Base-by-base conservation (phyloP, 1,139 yeast species). In the Pichia kudriavzevii region DNA sequence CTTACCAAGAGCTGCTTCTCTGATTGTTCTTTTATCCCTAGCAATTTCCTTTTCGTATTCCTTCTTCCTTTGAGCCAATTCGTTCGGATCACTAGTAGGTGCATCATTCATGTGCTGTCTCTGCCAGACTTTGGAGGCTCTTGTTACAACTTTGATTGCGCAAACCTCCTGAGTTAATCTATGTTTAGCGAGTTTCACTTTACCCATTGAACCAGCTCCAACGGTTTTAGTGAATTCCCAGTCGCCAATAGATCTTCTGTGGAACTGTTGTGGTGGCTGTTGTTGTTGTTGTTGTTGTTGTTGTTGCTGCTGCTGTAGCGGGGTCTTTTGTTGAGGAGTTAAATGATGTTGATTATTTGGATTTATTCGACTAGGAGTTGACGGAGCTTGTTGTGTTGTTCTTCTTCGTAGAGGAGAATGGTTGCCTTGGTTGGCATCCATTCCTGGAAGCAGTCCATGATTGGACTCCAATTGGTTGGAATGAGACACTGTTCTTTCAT, bases 161-260 rank as follows among this genome's bases (percentile, higher is more conserved):
- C 95, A 87, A 19, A 82, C 67, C 54, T 87, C 95, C 36, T 74
- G 73, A 1, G 95, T 84, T 26, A 75, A 58, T 45, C 82, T 74
- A 61, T 88, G 95, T 50, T 76, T 80, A 3, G 97, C 97, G 31
- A 91, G 66, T 59, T 93, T 93, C 34, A 91, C 99, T 58, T 91
- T 94, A 39, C 99, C 99, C 98, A 93, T 91, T 1, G 95, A 84
- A 4, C 99, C 98, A 4, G 97, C 95, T 33, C 99, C 99, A 32
- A 91, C 84, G 1, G 96, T 87, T 56, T 87, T 87, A 41, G 85
- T 72, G 49, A 91, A 88, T 51, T 84, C 94, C 98, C 98, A 91
- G 48, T 93, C 96, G 13, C 98, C 99, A 38, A 91, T 80, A 5
- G 95, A 72, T 44, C 81, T 79, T 46, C 97, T 73, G 56, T 87